phyloP scores from a whole-genome alignment of 2,329 filamentous ascomycete species.

The Colletotrichum lentis region DNA sequence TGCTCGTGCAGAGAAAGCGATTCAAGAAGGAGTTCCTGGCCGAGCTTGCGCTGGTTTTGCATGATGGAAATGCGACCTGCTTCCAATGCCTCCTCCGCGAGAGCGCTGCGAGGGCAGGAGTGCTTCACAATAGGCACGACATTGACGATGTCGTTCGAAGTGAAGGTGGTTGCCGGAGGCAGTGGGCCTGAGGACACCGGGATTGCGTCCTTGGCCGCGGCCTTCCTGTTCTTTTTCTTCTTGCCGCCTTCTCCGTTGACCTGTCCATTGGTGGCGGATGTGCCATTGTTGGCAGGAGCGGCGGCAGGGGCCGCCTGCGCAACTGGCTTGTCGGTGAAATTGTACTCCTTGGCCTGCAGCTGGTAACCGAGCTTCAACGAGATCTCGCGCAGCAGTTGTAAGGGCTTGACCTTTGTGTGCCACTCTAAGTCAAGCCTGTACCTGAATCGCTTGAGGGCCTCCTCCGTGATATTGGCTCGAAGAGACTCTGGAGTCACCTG shows the following conservation, averaged over 20 bases:
- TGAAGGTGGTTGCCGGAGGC: constrained; percentile 63
- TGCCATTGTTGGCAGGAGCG: constrained; percentile 50
- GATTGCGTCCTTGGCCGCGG: constrained; percentile 59
- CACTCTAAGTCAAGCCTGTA: constrained; percentile 76
- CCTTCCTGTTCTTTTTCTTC: constrained; percentile 70
- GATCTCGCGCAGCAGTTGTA: constrained; percentile 90
- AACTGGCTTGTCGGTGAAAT: constrained; percentile 46
- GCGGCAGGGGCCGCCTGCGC: constrained; percentile 44
- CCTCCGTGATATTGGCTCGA: constrained; percentile 71
- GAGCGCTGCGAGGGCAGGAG: constrained; percentile 84
- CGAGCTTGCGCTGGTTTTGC: constrained; percentile 93
- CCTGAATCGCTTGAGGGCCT: constrained; percentile 78
- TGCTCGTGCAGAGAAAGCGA: constrained; percentile 96
- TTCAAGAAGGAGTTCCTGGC: constrained; percentile 94
- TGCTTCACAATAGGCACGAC: constrained; percentile 96
- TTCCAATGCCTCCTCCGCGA: constrained; percentile 95
- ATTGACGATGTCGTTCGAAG: constrained; percentile 86
- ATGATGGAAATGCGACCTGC: constrained; percentile 95
- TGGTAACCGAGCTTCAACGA: constrained; percentile 90
- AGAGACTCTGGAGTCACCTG: constrained; percentile 78
- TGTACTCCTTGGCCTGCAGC: constrained; percentile 72
- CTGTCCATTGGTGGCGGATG: constrained; percentile 51
- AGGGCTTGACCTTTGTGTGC: constrained; percentile 71
- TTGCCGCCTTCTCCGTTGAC: constrained; percentile 57
- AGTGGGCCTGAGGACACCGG: constrained; percentile 50